Conservation (phyloP, 1,284 basidiomycete species). For the Rhodotorula glutinis region DNA sequence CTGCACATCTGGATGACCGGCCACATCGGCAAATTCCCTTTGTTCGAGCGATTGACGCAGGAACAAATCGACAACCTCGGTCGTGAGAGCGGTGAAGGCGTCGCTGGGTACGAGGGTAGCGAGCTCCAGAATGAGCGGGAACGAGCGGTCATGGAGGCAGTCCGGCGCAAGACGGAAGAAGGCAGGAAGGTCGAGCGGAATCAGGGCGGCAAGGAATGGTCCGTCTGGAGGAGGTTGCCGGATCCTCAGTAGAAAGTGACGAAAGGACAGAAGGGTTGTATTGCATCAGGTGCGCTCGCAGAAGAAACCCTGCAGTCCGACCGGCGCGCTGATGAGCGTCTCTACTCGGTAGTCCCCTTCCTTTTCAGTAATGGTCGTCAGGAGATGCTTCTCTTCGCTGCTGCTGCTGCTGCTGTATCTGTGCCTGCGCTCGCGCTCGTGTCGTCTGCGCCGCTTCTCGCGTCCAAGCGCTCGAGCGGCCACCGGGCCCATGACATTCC, state of each 20-base stretch:
- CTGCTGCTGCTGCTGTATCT: no score
- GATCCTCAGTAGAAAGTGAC: conserved; percentile 29
- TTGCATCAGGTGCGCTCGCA: no score
- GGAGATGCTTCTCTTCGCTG: no score
- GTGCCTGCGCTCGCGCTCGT: no score
- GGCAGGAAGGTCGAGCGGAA: conserved; percentile 96
- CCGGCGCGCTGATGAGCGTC: no score
- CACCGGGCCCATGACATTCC: no score
- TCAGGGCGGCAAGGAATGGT: conserved; percentile 60
- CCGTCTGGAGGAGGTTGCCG: conserved; percentile 35
- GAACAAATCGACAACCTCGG: conserved; percentile 59
- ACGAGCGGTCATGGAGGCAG: conserved; percentile 68
- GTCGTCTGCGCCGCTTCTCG: no score
- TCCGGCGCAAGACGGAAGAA: conserved; percentile 85
- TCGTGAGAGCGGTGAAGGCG: conserved; percentile 31
- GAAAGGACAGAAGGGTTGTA: neutral
- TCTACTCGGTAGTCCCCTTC: no score
- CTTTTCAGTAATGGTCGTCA: no score
- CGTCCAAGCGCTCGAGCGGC: no score
- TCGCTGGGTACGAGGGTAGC: conserved; percentile 22
- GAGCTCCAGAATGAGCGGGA: conserved; percentile 56
- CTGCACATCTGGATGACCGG: conserved; percentile 93
- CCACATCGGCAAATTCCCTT: conserved; percentile 78
- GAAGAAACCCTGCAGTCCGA: no score
- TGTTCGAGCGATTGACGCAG: conserved; percentile 78